These are phyloP conservation scores for Pleurotus citrinopileatus DNA, from an alignment of 768 basidiomycete species.

Conservation along the genomic window DNA sequence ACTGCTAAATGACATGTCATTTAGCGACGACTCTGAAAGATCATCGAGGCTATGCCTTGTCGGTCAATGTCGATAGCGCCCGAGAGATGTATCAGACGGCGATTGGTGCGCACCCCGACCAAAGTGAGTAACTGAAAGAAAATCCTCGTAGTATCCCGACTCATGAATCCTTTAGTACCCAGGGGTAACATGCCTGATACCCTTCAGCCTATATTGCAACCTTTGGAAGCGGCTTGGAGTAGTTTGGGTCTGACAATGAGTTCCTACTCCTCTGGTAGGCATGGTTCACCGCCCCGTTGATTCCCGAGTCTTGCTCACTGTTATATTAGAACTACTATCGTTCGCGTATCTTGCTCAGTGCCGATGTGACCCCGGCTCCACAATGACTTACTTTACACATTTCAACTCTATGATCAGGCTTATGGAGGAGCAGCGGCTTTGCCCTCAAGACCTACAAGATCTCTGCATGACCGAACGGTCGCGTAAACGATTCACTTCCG, in stretches of 20 bases:
- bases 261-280: slow-evolving; percentile 63
- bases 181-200: slow-evolving; percentile 46
- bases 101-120: slow-evolving; percentile 75
- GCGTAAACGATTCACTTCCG: slow-evolving; percentile 58
- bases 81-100: slow-evolving; percentile 71
- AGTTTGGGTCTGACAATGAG: slow-evolving; percentile 64
- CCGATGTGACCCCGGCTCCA: slow-evolving; percentile 71
- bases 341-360: slow-evolving; percentile 82
- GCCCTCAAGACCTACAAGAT: slow-evolving; percentile 48
- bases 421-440: slow-evolving; percentile 46
- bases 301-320: slow-evolving; percentile 1
- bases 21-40: slow-evolving; percentile 47
- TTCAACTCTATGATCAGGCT: slow-evolving; percentile 49
- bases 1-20: slow-evolving; percentile 10
- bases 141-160: background rate
- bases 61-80: slow-evolving; percentile 54
- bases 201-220: slow-evolving; percentile 34
- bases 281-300: background rate
- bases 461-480: slow-evolving; percentile 60
- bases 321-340: slow-evolving; percentile 56
- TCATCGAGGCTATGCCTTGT: slow-evolving; percentile 33
- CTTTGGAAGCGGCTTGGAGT: slow-evolving; percentile 38
- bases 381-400: slow-evolving; percentile 60
- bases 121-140: slow-evolving; percentile 57
- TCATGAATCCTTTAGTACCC: slow-evolving; percentile 37